phyloP scores from a whole-genome alignment of 2,329 filamentous ascomycete genomes.

The Leptographium lundbergii region DNA sequence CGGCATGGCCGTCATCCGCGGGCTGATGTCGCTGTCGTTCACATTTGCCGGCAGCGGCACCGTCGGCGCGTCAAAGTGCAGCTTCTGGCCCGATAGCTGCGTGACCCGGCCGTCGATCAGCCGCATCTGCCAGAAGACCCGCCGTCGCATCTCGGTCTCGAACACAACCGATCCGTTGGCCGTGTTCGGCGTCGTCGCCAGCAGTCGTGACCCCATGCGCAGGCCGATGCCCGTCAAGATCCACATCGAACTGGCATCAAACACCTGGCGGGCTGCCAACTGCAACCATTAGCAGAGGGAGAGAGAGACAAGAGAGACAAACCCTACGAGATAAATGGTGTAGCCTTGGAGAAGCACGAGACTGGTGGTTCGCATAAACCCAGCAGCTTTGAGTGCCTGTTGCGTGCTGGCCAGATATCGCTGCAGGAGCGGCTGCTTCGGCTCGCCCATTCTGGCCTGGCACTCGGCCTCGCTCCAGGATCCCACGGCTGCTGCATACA shows the following conservation, averaged over 20 bases:
- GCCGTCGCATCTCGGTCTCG: slow-evolving; percentile 44
- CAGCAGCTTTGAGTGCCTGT: slow-evolving; percentile 42
- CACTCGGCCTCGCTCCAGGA: slow-evolving; percentile 40
- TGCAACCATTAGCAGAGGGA: slow-evolving; percentile 7
- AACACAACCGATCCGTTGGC: slow-evolving; percentile 36
- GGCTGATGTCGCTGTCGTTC: slow-evolving; percentile 33
- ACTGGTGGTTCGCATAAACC: slow-evolving; percentile 43
- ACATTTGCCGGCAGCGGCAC: slow-evolving; percentile 26
- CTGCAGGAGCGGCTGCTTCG: background rate
- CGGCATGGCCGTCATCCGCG: slow-evolving; percentile 31
- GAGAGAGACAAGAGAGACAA: background rate
- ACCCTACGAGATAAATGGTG: slow-evolving; percentile 32
- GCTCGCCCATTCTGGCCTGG: slow-evolving; percentile 2
- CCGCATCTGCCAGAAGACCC: slow-evolving; percentile 46
- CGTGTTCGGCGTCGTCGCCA: slow-evolving; percentile 28
- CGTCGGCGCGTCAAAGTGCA: background rate
- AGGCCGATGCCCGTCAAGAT: slow-evolving; percentile 45
- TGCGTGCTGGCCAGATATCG: slow-evolving; percentile 34
- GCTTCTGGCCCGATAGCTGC: slow-evolving; percentile 7
- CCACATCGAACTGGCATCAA: slow-evolving; percentile 39
- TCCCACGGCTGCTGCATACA: slow-evolving; percentile 39
- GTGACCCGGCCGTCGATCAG: slow-evolving; percentile 35
- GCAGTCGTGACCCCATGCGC: slow-evolving; percentile 36
- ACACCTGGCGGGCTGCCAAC: slow-evolving; percentile 20
- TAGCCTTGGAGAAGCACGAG: slow-evolving; percentile 45